A percentile compares a stretch with the other conserved stretches of the same genome.
These are phyloP conservation scores for Eremothecium cymbalariae DNA, from an alignment of 1,139 yeast species.

Conservation along the genomic window DNA sequence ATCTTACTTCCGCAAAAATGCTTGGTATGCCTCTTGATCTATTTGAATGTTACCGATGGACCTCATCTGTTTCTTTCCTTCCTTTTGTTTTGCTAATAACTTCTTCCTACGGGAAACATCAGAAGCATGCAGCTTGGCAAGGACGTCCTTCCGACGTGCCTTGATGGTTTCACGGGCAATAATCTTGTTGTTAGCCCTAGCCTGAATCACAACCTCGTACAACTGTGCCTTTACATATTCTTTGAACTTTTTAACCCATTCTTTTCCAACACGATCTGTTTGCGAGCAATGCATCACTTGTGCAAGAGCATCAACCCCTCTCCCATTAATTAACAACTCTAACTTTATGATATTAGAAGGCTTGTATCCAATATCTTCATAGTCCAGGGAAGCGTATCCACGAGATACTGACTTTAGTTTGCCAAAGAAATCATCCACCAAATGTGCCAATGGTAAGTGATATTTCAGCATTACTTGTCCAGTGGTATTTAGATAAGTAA, in stretches of 20 bases:
- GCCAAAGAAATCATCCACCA: slow-evolving; percentile 93
- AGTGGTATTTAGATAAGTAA: slow-evolving; percentile 60
- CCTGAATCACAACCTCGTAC: slow-evolving; percentile 90
- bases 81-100: slow-evolving; percentile 80
- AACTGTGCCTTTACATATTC: slow-evolving; percentile 72
- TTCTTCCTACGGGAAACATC: slow-evolving; percentile 88
- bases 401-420: slow-evolving; percentile 80
- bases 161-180: slow-evolving; percentile 90
- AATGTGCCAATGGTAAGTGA: slow-evolving; percentile 74
- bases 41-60: slow-evolving; percentile 70
- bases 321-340: slow-evolving; percentile 84
- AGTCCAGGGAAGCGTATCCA: slow-evolving; percentile 92
- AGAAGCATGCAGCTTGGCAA: slow-evolving; percentile 87
- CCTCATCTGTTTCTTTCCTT: slow-evolving; percentile 83
- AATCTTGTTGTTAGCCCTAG: slow-evolving; percentile 72
- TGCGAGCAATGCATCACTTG: slow-evolving; percentile 82
- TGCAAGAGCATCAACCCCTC: slow-evolving; percentile 84
- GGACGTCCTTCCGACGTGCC: slow-evolving; percentile 87
- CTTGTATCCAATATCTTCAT: slow-evolving; percentile 85
- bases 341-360: slow-evolving; percentile 76
- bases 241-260: slow-evolving; percentile 75
- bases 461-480: slow-evolving; percentile 79
- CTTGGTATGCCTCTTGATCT: slow-evolving; percentile 78
- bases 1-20: slow-evolving; percentile 39
- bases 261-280: slow-evolving; percentile 63